phyloP scores from a whole-genome alignment of 208 protist genomes.

The Acanthamoeba royreba region DNA sequence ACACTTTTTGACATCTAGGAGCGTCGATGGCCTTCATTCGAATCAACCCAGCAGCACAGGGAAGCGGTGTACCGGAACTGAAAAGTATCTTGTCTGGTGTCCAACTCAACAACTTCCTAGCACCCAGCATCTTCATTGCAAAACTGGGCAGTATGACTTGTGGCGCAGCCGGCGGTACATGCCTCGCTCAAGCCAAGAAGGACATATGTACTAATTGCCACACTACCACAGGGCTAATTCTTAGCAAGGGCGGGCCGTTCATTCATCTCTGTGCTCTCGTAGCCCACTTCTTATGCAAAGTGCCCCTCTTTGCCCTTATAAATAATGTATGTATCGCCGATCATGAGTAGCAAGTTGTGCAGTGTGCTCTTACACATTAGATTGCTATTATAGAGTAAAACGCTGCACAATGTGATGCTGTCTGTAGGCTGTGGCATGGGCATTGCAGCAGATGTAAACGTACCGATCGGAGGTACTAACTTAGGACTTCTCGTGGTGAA shows the following conservation, averaged over 20 bases:
- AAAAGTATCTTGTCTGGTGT: constrained; percentile 39
- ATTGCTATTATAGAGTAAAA: constrained; percentile 59
- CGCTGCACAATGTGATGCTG: constrained; percentile 56
- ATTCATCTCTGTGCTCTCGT: constrained; percentile 62
- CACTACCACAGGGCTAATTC: constrained; percentile 52
- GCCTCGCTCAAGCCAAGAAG: too few relatives aligned
- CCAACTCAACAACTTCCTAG: not conserved
- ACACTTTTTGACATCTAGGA: too few relatives aligned
- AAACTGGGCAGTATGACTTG: not conserved
- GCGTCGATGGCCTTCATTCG: not conserved
- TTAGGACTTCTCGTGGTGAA: too few relatives aligned
- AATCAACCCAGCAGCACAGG: constrained; percentile 1
- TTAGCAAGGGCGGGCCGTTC: constrained; percentile 73
- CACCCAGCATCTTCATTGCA: not conserved
- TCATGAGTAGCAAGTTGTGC: too few relatives aligned
- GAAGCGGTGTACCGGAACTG: constrained; percentile 33
- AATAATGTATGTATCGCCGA: not conserved
- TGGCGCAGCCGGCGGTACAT: not conserved
- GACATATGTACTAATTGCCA: too few relatives aligned
- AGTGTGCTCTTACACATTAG: too few relatives aligned
- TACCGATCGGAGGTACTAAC: constrained; percentile 65
- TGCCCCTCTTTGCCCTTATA: constrained; percentile 49
- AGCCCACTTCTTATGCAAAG: constrained; percentile 19
- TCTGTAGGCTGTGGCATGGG: constrained; percentile 65
- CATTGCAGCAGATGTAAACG: constrained; percentile 66